A percentile compares a stretch with the other conserved stretches of the same genome.
Evolutionary conservation across 495 filamentous ascomycete genomes (phyloP).

Genomic region (Podospora pseudoanserina): DNA sequence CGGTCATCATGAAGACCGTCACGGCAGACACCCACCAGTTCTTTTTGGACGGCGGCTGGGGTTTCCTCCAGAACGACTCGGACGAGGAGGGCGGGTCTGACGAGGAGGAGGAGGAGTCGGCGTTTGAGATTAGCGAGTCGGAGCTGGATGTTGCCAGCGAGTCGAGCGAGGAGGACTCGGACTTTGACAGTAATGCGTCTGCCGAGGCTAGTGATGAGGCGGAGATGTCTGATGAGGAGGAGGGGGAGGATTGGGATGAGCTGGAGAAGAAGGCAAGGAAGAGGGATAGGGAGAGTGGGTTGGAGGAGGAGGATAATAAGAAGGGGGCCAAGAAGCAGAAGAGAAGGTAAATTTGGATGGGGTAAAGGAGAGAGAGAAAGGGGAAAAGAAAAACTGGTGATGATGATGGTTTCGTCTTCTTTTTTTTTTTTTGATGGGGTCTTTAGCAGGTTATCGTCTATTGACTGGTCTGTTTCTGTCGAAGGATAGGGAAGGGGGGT

Average conservation of each 20-base stretch:
- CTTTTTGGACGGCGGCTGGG: constrained; percentile 94
- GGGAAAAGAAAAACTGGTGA: neutral
- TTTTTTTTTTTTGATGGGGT: neutral
- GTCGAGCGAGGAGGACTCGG: constrained; percentile 80
- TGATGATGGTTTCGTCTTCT: neutral
- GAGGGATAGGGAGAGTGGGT: constrained; percentile 71
- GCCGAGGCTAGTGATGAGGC: constrained; percentile 68
- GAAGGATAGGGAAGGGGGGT: neutral
- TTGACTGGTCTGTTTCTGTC: neutral
- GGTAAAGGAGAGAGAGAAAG: neutral
- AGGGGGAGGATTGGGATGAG: constrained; percentile 90
- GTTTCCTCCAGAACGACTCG: constrained; percentile 80
- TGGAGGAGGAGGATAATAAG: constrained; percentile 62
- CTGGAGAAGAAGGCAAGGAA: constrained; percentile 85
- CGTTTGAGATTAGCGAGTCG: constrained; percentile 82
- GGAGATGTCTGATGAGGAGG: constrained; percentile 63
- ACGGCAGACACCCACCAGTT: constrained; percentile 89
- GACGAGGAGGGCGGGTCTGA: constrained; percentile 78
- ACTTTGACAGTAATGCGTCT: constrained; percentile 88
- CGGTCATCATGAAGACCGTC: constrained; percentile 99
- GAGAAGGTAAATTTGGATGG: constrained; percentile 30
- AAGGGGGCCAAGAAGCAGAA: constrained; percentile 44
- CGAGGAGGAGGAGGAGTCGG: constrained; percentile 78
- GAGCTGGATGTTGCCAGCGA: constrained; percentile 77
- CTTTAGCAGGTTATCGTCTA: neutral